phyloP scores from a whole-genome alignment of 352 stramenopile genomes.

The Phytophthora megakarya region DNA sequence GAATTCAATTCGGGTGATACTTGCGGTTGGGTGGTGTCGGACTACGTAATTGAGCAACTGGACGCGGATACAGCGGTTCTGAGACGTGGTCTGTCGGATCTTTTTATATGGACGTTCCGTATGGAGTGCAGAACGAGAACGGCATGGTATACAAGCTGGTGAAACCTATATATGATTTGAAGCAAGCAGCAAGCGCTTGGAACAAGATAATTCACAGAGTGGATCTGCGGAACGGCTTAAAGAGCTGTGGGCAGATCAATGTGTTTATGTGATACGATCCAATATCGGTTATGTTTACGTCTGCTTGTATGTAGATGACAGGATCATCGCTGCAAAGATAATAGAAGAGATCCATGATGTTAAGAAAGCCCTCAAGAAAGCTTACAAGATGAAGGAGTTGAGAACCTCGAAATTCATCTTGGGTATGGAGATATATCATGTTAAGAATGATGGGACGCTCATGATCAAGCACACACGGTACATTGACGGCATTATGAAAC shows the following conservation, averaged over 20 bases:
- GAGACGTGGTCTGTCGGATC: slow-evolving; percentile 12
- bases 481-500: slow-evolving; percentile 10
- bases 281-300: slow-evolving; percentile 11
- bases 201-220: slow-evolving; percentile 23
- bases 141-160: too few species aligned
- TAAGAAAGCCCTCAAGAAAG: slow-evolving; percentile 8
- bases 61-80: slow-evolving; percentile 45
- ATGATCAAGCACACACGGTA: too few species aligned
- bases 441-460: neutral
- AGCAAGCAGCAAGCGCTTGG: slow-evolving; percentile 29
- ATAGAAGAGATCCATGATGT: slow-evolving; percentile 10
- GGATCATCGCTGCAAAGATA: slow-evolving; percentile 16
- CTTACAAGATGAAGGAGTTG: slow-evolving; percentile 34
- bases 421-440: slow-evolving; percentile 16
- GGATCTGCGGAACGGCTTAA: too few species aligned
- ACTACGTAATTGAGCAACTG: slow-evolving; percentile 33
- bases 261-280: slow-evolving; percentile 14
- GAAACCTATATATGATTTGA: slow-evolving; percentile 21
- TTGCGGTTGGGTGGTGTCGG: slow-evolving; percentile 4
- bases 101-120: slow-evolving; percentile 23
- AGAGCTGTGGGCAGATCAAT: slow-evolving; percentile 28
- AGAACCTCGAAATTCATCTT: too few species aligned
- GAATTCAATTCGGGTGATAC: too few species aligned
- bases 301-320: too few species aligned
- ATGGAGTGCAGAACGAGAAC: too few species aligned